Evolutionary conservation across 2,329 filamentous ascomycete species (phyloP).

Genomic region (Botrytis fragariae): DNA sequence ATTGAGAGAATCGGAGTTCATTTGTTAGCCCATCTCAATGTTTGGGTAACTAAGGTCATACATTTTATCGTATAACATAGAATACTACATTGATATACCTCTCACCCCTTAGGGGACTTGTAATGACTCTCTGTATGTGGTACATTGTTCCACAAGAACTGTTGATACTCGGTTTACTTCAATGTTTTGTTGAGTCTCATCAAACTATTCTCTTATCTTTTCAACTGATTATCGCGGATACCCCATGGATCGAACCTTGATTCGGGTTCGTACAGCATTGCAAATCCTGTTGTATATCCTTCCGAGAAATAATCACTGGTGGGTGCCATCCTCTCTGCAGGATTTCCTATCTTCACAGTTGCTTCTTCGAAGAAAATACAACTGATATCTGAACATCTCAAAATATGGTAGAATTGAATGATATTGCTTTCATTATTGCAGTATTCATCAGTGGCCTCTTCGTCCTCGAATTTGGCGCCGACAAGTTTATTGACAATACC

Average conservation of each 20-base stretch:
- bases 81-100: background rate
- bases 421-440: slow-evolving; percentile 41
- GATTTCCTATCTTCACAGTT: background rate
- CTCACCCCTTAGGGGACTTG: background rate
- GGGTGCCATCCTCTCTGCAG: background rate
- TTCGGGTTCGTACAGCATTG: background rate
- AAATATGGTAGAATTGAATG: slow-evolving; percentile 26
- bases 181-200: background rate
- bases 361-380: background rate
- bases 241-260: background rate
- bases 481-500: slow-evolving; percentile 53
- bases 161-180: background rate
- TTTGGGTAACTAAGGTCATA: background rate
- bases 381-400: background rate
- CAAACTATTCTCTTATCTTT: background rate
- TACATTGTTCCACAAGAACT: background rate
- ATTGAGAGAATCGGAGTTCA: background rate
- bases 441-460: slow-evolving; percentile 47
- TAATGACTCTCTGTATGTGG: background rate
- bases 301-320: background rate
- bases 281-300: background rate
- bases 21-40: background rate
- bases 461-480: slow-evolving; percentile 51
- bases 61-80: background rate
- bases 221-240: background rate